Conservation (phyloP, 805 yeast species). For the Komagataella pseudopastoris region DNA sequence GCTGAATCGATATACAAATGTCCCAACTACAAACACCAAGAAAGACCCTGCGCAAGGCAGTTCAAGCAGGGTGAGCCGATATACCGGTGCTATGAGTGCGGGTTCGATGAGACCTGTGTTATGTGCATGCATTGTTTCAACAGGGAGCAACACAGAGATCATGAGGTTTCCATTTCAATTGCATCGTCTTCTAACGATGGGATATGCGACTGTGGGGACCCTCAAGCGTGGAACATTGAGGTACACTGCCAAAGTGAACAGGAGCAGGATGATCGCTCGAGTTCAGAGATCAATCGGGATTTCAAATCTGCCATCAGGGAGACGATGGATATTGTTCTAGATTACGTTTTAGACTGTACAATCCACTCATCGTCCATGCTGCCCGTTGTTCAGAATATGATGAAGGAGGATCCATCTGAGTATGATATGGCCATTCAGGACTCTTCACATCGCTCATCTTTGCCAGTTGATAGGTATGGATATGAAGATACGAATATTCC, state of each 20-base stretch:
- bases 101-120: conserved; percentile 68
- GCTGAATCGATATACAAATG: not conserved
- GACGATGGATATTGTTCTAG: conserved; percentile 22
- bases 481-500: conserved; percentile 20
- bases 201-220: conserved; percentile 66
- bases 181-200: conserved; percentile 37
- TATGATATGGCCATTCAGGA: conserved; percentile 2
- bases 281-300: not conserved
- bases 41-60: conserved; percentile 57
- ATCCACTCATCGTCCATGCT: conserved; percentile 23
- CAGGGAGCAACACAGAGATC: conserved; percentile 52
- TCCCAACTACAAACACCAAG: conserved; percentile 23
- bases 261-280: conserved; percentile 3
- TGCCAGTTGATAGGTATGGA: conserved; percentile 20
- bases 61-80: conserved; percentile 52
- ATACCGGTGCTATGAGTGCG: conserved; percentile 66
- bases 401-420: not conserved
- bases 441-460: conserved; percentile 18
- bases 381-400: conserved; percentile 19
- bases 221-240: conserved; percentile 41
- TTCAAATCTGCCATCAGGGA: conserved; percentile 10
- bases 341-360: conserved; percentile 29
- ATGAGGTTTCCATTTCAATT: conserved; percentile 41
- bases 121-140: conserved; percentile 64
- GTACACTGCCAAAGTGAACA: conserved; percentile 35